These are phyloP conservation scores for Crithidia fasciculata DNA, from an alignment of 208 protist species.

Conservation along the genomic window DNA sequence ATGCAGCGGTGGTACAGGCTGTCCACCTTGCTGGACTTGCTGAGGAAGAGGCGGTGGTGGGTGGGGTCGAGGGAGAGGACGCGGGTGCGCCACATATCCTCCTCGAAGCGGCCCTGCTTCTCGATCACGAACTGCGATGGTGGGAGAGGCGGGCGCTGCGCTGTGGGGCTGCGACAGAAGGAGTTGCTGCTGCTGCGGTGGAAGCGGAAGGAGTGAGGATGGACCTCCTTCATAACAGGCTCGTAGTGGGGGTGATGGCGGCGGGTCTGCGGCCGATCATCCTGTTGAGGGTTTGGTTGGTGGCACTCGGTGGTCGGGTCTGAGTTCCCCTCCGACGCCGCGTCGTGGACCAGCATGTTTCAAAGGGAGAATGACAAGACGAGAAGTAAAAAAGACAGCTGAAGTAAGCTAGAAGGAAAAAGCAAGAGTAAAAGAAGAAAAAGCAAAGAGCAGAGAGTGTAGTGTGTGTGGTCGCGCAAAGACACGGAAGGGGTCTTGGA, in stretches of 20 bases:
- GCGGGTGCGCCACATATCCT: constrained; percentile 18
- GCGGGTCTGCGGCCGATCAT: too few species aligned
- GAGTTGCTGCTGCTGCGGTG: constrained; percentile 4
- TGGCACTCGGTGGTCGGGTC: not conserved
- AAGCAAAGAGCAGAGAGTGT: not conserved
- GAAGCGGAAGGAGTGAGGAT: not conserved
- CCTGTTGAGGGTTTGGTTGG: not conserved
- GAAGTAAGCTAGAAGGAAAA: not conserved
- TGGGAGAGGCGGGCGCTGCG: not conserved
- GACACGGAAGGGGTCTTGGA: too few species aligned
- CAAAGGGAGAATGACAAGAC: not conserved
- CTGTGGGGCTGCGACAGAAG: not conserved
- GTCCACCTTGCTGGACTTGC: constrained; percentile 13
- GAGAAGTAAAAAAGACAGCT: not conserved
- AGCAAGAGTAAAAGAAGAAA: not conserved
- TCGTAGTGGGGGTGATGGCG: not conserved
- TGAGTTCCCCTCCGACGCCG: not conserved
- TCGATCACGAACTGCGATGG: constrained; percentile 22
- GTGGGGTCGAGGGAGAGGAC: constrained; percentile 17
- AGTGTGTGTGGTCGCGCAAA: not conserved
- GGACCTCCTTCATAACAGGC: not conserved
- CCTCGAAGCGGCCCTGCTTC: constrained; percentile 29
- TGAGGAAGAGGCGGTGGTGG: constrained; percentile 12
- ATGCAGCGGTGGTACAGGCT: constrained; percentile 23
- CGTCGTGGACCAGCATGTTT: not conserved